phyloP scores from a whole-genome alignment of 1,284 basidiomycete genomes.

The Mycosarcoma maydis region DNA sequence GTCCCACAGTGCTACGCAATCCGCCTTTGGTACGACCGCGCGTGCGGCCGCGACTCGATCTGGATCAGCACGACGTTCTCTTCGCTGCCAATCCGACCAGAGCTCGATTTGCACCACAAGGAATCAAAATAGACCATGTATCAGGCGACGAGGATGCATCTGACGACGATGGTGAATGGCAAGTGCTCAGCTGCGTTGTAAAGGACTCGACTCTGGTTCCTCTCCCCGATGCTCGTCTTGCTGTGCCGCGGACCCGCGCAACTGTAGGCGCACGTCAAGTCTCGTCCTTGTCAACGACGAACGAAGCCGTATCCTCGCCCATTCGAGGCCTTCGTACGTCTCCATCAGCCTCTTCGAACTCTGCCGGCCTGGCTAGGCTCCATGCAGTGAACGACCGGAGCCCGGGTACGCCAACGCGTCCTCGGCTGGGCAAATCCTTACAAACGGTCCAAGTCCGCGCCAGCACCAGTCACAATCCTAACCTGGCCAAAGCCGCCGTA shows the following conservation, averaged over 20 bases:
- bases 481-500: not conserved
- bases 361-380: constrained; percentile 2
- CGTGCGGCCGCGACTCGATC: constrained; percentile 30
- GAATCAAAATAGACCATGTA: not conserved
- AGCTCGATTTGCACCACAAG: not conserved
- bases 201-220: constrained; percentile 5
- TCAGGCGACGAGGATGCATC: not conserved
- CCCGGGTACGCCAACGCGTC: constrained; percentile 18
- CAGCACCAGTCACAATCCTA: not conserved
- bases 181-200: constrained; percentile 8
- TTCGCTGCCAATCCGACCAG: constrained; percentile 30
- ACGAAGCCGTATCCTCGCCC: constrained; percentile 2
- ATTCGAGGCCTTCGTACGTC: constrained; percentile 3
- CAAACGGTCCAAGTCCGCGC: not conserved
- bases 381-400: constrained; percentile 9
- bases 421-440: not conserved
- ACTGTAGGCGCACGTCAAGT: not conserved
- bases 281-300: not conserved
- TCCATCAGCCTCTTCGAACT: constrained; percentile 5
- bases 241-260: constrained; percentile 9
- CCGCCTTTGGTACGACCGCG: constrained; percentile 39
- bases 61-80: constrained; percentile 40
- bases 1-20: constrained; percentile 16
- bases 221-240: constrained; percentile 19
- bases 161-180: constrained; percentile 27